A percentile compares a stretch with the other conserved stretches of the same genome.
Conservation (phyloP, 805 yeast genomes). For the Danielia reshetovae region DNA sequence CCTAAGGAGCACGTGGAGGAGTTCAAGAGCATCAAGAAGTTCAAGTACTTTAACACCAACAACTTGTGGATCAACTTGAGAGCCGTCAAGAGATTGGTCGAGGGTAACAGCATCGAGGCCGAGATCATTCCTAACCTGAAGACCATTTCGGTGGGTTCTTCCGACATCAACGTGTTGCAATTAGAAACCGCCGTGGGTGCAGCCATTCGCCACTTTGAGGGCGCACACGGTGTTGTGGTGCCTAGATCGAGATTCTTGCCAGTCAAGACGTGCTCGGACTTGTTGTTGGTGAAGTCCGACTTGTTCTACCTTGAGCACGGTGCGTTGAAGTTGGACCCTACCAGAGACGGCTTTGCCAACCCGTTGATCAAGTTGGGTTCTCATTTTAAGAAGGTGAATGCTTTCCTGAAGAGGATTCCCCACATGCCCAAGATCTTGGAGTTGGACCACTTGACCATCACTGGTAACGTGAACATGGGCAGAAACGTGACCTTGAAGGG, state of each 20-base stretch:
- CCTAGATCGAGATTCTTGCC: constrained; percentile 98
- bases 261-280: constrained; percentile 94
- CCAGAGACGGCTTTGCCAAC: constrained; percentile 84
- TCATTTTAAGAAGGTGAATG: constrained; percentile 92
- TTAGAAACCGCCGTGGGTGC: constrained; percentile 99
- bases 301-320: constrained; percentile 90
- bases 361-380: constrained; percentile 96
- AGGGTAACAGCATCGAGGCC: constrained; percentile 72
- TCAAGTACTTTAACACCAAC: constrained; percentile 97
- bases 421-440: constrained; percentile 96
- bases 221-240: constrained; percentile 96
- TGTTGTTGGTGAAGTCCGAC: constrained; percentile 92
- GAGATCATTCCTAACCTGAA: constrained; percentile 96
- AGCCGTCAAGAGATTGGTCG: constrained; percentile 91
- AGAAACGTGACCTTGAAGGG: constrained; percentile 90
- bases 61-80: constrained; percentile 95
- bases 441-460: constrained; percentile 93
- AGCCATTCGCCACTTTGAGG: constrained; percentile 91
- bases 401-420: constrained; percentile 83
- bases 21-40: constrained; percentile 95
- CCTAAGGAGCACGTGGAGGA: constrained; percentile 98
- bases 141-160: constrained; percentile 70
- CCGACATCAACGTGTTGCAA: constrained; percentile 83
- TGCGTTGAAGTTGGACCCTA: constrained; percentile 75
- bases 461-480: constrained; percentile 93